Evolutionary conservation across 2,329 filamentous ascomycete genomes (phyloP).

Genomic region (Monosporascus sp.): DNA sequence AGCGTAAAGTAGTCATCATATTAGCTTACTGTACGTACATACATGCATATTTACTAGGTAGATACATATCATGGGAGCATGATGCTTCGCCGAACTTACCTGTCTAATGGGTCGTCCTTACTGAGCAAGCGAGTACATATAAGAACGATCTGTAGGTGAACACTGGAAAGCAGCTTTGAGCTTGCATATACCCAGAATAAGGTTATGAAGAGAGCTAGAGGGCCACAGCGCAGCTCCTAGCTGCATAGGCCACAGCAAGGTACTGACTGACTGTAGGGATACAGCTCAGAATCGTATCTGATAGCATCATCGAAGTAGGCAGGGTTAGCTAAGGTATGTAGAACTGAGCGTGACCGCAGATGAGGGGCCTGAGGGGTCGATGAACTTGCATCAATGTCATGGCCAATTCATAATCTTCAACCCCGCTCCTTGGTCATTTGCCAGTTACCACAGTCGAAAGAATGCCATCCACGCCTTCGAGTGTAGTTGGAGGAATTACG

Average conservation of each 20-base stretch:
- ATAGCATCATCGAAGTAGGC: too few relatives aligned
- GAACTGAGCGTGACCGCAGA: neutral
- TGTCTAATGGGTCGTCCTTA: neutral
- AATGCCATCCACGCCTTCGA: neutral
- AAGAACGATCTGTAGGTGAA: neutral
- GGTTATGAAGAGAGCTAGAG: neutral
- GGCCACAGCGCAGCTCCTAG: neutral
- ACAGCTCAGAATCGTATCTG: neutral
- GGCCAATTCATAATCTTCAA: neutral
- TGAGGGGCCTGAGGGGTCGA: neutral
- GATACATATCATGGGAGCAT: too few relatives aligned
- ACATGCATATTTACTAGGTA: too few relatives aligned
- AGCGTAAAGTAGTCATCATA: neutral
- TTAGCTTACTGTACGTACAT: too few relatives aligned
- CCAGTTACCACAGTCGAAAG: neutral
- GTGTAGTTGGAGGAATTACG: neutral
- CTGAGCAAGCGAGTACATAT: too few relatives aligned
- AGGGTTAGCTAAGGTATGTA: neutral
- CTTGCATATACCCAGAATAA: neutral
- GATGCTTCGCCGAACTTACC: neutral
- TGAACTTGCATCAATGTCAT: neutral
- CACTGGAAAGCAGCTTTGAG: neutral
- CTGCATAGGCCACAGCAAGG: neutral
- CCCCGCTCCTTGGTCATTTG: neutral
- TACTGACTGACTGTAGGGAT: neutral